Base-by-base conservation (phyloP, 495 filamentous ascomycete species). In the Penicillium silybi region DNA sequence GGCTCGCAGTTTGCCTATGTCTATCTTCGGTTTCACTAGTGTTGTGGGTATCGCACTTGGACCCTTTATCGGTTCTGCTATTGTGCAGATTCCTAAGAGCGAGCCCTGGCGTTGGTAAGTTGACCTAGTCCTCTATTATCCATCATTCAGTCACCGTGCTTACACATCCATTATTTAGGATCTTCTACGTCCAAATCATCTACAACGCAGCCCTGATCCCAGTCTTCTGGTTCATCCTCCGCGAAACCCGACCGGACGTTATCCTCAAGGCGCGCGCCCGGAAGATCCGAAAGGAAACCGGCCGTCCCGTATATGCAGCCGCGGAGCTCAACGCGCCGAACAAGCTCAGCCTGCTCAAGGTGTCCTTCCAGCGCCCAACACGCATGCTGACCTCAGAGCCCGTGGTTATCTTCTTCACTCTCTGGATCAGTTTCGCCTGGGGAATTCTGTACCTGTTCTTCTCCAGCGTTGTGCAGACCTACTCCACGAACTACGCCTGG, bases 251-350 rank as follows among this genome's bases (percentile, higher is more conserved):
- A 4, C 52, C 57, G 0, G 62, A 65, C 25, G 70, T 72, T 3
- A 83, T 91, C 50, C 79, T 91, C 9, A 74, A 76, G 2, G 58
- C 67, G 4, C 78, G 86, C 13, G 87, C 87, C 6, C 76, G 73
- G 51, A 84, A 83, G 55, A 67, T 90, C 26, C 76, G 86, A 16
- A 70, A 79, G 32, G 62, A 80, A 44, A 89, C 86, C 1, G 83
- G 84, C 2, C 63, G 62, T 2, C 60, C 63, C 0, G 59, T 74
- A 25, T 75, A 72, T 48, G 70, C 72, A 1, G 53, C 61, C 6
- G 53, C 61, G 1, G 72, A 75, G 27, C 23, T 74, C 43, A 51
- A 61, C 38, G 46, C 59, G 15, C 45, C 56, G 6, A 65, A 54
- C 57, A 50, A 58, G 20, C 51, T 53, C 34, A 47, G 56, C 9